phyloP scores from a whole-genome alignment of 2,329 filamentous ascomycete species.

The Geosmithia flava region DNA sequence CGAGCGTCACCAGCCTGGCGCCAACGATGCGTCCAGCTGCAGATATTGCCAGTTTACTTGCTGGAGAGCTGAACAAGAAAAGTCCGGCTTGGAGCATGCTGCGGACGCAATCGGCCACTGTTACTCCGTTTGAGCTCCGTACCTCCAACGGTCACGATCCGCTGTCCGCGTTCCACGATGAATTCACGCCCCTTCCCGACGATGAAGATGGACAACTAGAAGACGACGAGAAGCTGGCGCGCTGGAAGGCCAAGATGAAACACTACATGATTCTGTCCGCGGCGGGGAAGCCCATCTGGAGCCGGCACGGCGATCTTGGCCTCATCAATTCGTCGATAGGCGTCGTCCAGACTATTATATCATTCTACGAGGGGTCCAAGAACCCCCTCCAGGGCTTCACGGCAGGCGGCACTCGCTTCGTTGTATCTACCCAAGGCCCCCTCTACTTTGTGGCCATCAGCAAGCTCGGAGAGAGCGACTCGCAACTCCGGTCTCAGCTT shows the following conservation, averaged over 20 bases:
- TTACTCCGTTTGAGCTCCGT: constrained; percentile 47
- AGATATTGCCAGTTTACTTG: constrained; percentile 73
- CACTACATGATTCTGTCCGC: constrained; percentile 95
- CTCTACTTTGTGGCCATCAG: constrained; percentile 92
- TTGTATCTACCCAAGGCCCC: constrained; percentile 72
- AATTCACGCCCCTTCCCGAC: constrained; percentile 66
- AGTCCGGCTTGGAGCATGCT: constrained; percentile 59
- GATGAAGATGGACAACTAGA: constrained; percentile 25
- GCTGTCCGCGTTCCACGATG: constrained; percentile 56
- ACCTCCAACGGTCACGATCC: constrained; percentile 32
- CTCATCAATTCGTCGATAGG: constrained; percentile 91
- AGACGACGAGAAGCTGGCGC: constrained; percentile 48
- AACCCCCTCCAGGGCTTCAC: constrained; percentile 75
- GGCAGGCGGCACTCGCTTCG: constrained; percentile 76
- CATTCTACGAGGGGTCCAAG: constrained; percentile 76
- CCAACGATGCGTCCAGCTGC: constrained; percentile 50
- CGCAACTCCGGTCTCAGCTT: constrained; percentile 75
- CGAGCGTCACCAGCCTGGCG: constrained; percentile 54
- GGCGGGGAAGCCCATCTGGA: constrained; percentile 95
- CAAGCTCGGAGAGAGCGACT: constrained; percentile 80
- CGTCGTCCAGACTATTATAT: constrained; percentile 93
- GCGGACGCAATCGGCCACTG: constrained; percentile 45
- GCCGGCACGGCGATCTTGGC: constrained; percentile 79
- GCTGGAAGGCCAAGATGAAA: constrained; percentile 89
- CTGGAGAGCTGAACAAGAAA: constrained; percentile 53